Percentiles rank a stretch among this genome's conserved stretches.
phyloP scores from a whole-genome alignment of 768 basidiomycete genomes.

The Pleurotus pulmonarius region DNA sequence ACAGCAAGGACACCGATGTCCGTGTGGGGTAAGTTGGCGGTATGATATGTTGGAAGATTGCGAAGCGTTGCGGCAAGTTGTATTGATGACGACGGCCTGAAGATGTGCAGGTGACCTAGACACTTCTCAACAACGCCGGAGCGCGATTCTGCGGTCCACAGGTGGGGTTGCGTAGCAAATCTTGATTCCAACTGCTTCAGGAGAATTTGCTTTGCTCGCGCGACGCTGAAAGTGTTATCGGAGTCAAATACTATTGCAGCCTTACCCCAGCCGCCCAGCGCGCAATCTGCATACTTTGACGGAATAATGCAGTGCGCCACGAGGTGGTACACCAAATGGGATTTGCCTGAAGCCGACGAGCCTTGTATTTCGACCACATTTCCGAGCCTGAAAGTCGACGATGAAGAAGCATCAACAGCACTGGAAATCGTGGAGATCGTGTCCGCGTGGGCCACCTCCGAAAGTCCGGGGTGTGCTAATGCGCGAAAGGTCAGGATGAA shows the following conservation, averaged over 20 bases:
- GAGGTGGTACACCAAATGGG: constrained; percentile 69
- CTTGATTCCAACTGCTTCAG: constrained; percentile 33
- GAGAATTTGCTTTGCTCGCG: constrained; percentile 52
- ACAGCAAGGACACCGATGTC: constrained; percentile 67
- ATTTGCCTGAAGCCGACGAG: constrained; percentile 70
- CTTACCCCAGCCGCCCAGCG: constrained; percentile 59
- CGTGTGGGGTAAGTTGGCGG: constrained; percentile 38
- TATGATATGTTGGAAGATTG: constrained; percentile 53
- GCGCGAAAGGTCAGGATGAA: constrained; percentile 5
- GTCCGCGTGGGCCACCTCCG: too few species aligned
- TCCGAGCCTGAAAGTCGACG: constrained; percentile 33
- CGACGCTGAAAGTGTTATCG: constrained; percentile 60
- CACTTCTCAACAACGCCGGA: constrained; percentile 28
- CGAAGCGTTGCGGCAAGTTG: constrained; percentile 69
- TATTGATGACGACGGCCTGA: constrained; percentile 60
- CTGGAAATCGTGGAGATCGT: too few species aligned
- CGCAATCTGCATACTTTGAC: constrained; percentile 19
- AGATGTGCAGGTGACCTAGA: constrained; percentile 61
- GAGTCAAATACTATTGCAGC: constrained; percentile 68
- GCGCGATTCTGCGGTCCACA: constrained; percentile 16
- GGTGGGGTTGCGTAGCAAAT: background rate
- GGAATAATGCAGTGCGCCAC: constrained; percentile 60
- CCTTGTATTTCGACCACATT: constrained; percentile 80
- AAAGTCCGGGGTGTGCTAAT: constrained; percentile 15
- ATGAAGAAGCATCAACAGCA: background rate